These are phyloP conservation scores for Eucalyptus globulus DNA, from an alignment of 345 rosid species.

Conservation along the genomic window DNA sequence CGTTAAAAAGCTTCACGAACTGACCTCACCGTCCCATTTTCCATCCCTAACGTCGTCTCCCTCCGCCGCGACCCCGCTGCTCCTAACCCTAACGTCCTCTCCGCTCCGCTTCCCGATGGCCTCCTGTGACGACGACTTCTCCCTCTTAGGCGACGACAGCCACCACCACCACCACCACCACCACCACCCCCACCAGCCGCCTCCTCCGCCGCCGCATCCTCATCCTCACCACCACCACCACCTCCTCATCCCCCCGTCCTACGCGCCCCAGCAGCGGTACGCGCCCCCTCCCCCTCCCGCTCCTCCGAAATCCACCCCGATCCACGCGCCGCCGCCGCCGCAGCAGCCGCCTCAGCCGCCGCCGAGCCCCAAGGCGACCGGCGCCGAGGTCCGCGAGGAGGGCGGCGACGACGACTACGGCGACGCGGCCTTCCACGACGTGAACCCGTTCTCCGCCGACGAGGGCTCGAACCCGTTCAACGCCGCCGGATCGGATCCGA, in stretches of 20 bases:
- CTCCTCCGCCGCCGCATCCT: neutral
- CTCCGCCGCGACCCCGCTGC: constrained; percentile 7
- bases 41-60: constrained; percentile 49
- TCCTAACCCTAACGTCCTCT: constrained; percentile 49
- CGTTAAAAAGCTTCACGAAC: constrained; percentile 17
- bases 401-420: constrained; percentile 19
- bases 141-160: constrained; percentile 60
- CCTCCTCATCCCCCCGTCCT: constrained; percentile 9
- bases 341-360: constrained; percentile 2
- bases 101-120: constrained; percentile 29
- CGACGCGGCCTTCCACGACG: constrained; percentile 46
- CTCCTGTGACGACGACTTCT: constrained; percentile 89
- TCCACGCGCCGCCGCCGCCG: constrained; percentile 16
- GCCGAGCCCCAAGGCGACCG: constrained; percentile 3
- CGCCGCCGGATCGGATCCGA: constrained; percentile 2
- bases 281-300: neutral
- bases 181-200: constrained; percentile 17
- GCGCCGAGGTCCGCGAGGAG: constrained; percentile 21
- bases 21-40: constrained; percentile 2
- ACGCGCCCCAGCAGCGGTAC: constrained; percentile 30
- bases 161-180: constrained; percentile 17
- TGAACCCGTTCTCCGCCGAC: constrained; percentile 23
- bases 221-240: constrained; percentile 14
- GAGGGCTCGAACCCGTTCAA: constrained; percentile 19
- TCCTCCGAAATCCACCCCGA: constrained; percentile 11